These are phyloP conservation scores for Mycena alexandri DNA, from an alignment of 768 basidiomycete species.

Conservation along the genomic window DNA sequence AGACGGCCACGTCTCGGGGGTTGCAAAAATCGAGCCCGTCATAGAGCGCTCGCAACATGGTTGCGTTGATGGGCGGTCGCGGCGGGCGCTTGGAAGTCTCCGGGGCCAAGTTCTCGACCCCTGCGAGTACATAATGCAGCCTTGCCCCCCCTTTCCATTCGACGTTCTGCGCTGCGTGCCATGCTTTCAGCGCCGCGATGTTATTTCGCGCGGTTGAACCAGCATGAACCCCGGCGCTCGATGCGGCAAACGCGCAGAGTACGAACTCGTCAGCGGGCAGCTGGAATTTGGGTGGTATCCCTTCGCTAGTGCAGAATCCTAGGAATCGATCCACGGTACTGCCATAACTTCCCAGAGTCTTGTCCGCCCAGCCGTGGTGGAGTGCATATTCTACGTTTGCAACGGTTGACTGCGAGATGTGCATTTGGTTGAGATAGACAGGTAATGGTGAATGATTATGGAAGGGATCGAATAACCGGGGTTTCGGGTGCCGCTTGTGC, in stretches of 20 bases:
- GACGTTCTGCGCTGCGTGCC: conserved; percentile 1
- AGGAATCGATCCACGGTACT: conserved; percentile 6
- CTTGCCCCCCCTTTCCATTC: background rate
- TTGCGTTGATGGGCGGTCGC: background rate
- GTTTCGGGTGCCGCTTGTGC: no score
- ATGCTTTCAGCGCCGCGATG: conserved; percentile 14
- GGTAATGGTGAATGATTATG: background rate
- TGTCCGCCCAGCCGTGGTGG: conserved; percentile 3
- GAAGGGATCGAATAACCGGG: background rate
- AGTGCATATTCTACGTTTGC: background rate
- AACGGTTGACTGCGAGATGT: background rate
- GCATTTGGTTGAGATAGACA: background rate
- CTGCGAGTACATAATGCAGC: conserved; percentile 2
- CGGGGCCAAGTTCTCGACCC: background rate
- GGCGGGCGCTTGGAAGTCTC: background rate
- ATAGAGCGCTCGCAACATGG: background rate
- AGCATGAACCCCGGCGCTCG: conserved; percentile 10
- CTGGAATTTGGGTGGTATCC: background rate
- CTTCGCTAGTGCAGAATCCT: background rate
- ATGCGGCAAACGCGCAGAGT: conserved; percentile 11
- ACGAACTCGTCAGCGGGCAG: conserved; percentile 13
- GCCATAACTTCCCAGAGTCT: background rate
- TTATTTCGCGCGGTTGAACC: conserved; percentile 10
- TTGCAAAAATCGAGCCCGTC: background rate
- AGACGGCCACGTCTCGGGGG: background rate